Percentiles rank a stretch among this genome's conserved stretches.
Conservation (phyloP, 352 stramenopile genomes). For the Phytophthora europaea region DNA sequence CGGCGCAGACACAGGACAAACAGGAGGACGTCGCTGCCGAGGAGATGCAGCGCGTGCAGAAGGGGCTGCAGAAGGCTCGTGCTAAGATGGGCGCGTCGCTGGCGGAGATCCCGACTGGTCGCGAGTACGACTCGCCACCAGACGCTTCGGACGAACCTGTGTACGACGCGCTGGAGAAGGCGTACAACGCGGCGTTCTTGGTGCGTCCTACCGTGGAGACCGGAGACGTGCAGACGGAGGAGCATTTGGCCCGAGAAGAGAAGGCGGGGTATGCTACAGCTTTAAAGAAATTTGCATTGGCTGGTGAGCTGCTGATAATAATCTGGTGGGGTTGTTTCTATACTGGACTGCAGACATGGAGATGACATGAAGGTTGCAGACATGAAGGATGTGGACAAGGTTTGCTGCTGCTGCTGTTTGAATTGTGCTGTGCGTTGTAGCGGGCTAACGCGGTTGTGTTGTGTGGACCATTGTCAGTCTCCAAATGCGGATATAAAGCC, state of each 20-base stretch:
- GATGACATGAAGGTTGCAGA: background rate
- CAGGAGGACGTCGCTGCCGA: background rate
- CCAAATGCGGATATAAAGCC: background rate
- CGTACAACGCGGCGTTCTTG: conserved; percentile 61
- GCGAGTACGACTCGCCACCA: conserved; percentile 62
- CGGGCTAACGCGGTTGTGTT: background rate
- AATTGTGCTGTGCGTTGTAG: background rate
- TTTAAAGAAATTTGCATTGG: conserved; percentile 14
- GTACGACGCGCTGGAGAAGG: conserved; percentile 73
- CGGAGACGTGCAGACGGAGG: background rate
- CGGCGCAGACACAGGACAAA: background rate
- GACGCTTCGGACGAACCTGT: conserved; percentile 41
- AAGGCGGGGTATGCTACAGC: conserved; percentile 23
- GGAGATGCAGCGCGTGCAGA: conserved; percentile 47
- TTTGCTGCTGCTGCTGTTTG: conserved; percentile 6
- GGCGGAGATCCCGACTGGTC: conserved; percentile 55
- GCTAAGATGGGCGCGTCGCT: conserved; percentile 37
- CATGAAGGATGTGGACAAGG: conserved; percentile 8
- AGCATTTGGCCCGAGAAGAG: conserved; percentile 5
- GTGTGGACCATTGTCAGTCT: background rate
- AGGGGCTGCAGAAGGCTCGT: conserved; percentile 57
- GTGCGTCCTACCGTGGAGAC: conserved; percentile 29
- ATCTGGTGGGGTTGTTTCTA: background rate
- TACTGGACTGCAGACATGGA: conserved; percentile 12
- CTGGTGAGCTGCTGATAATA: conserved; percentile 4